These are phyloP conservation scores for Saccharomyces kudriavzevii DNA, from an alignment of 805 yeast genomes.

Conservation along the genomic window DNA sequence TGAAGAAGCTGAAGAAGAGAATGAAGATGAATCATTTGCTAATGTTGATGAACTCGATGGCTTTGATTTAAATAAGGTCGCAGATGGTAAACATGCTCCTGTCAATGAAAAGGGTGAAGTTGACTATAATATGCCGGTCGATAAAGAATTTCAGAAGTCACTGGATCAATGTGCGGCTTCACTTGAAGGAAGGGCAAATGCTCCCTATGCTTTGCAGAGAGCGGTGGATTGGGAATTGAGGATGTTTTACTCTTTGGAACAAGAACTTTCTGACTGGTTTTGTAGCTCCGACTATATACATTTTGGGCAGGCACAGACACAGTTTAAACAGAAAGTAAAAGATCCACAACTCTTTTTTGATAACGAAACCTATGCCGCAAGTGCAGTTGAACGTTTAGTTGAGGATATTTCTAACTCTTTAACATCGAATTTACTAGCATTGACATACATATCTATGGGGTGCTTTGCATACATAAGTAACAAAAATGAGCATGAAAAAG, in stretches of 20 bases:
- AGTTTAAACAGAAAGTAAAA: slow-evolving; percentile 10
- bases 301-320: slow-evolving; percentile 9
- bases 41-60: slow-evolving; percentile 34
- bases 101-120: slow-evolving; percentile 3
- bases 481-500: slow-evolving; percentile 11
- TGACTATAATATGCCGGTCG: slow-evolving; percentile 31
- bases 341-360: slow-evolving; percentile 9
- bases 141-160: slow-evolving; percentile 29
- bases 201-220: slow-evolving; percentile 31
- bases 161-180: slow-evolving; percentile 33
- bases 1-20: slow-evolving; percentile 19
- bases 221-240: slow-evolving; percentile 37
- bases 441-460: slow-evolving; percentile 26
- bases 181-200: slow-evolving; percentile 18
- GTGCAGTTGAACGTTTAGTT: slow-evolving; percentile 1
- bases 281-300: slow-evolving; percentile 24
- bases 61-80: background rate
- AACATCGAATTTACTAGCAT: slow-evolving; percentile 10
- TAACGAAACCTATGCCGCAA: slow-evolving; percentile 15
- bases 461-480: slow-evolving; percentile 7
- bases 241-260: slow-evolving; percentile 31
- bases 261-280: slow-evolving; percentile 45
- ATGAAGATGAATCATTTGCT: slow-evolving; percentile 26
- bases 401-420: slow-evolving; percentile 2
- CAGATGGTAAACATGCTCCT: background rate